Percentiles rank a stretch among this genome's conserved stretches.
Conservation (phyloP, 2,329 filamentous ascomycete genomes). For the Ophiocordyceps camponoti-floridani region DNA sequence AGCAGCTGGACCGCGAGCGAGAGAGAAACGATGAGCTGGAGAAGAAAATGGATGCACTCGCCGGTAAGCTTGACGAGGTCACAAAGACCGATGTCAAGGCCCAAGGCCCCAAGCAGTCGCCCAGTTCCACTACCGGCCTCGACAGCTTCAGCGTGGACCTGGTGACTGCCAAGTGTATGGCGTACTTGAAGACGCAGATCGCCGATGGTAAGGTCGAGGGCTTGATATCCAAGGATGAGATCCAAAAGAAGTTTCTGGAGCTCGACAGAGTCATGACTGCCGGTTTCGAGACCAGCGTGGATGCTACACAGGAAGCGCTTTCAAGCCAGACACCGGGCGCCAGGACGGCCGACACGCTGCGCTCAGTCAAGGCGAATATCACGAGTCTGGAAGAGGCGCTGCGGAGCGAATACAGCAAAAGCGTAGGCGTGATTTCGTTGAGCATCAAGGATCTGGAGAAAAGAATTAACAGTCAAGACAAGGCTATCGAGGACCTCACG, state of each 20-base stretch:
- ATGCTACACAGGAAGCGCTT: background rate
- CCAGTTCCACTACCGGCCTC: too few species aligned
- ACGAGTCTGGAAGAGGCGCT: background rate
- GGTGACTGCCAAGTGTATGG: background rate
- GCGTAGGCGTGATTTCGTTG: background rate
- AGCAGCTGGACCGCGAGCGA: slow-evolving; percentile 1
- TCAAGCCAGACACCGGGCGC: background rate
- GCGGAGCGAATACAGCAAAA: background rate
- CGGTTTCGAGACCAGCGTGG: background rate
- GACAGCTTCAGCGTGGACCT: too few species aligned
- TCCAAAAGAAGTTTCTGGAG: background rate
- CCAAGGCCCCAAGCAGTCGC: too few species aligned
- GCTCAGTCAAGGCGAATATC: background rate
- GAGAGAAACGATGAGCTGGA: slow-evolving; percentile 7
- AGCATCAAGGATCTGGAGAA: too few species aligned
- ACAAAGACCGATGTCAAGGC: background rate
- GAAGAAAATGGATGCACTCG: slow-evolving; percentile 8
- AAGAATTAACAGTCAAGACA: too few species aligned
- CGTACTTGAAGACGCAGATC: background rate
- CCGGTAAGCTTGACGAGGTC: background rate
- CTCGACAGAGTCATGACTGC: background rate
- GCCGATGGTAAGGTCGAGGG: background rate
- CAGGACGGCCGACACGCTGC: background rate
- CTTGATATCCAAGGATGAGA: background rate
- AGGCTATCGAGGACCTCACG: too few species aligned